Base-by-base conservation (phyloP, 345 rosid genomes). In the Hypericum androsaemum region DNA sequence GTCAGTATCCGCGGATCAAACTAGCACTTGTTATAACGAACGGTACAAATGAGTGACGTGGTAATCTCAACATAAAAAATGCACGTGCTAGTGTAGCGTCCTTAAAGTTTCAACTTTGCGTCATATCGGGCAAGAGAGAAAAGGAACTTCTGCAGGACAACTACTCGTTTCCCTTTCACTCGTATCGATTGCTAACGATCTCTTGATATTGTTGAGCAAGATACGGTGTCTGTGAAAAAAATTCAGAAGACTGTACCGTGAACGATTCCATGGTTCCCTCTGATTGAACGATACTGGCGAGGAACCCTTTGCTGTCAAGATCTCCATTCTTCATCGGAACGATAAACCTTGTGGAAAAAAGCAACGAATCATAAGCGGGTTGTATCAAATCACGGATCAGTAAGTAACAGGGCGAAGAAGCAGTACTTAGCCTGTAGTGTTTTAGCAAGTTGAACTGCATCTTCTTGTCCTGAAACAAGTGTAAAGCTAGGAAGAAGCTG, bases 401-500 rank as follows among this genome's bases (percentile, higher is more conserved):
- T 22, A 28, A 52, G 35, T 50, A 51, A 36, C 10, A 37, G 48
- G 43, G 8, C 6, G 6, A 52, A n/a, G 43, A 32, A 48, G 59
- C 11, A 17, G 47, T 84, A 89, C 95, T 68, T 89, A 72, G 92
- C 98, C 48, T 71, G 39, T 51, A 90, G 69, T 61, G 79, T 49
- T 70, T 80, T 90, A 14, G 98, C 92, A 12, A 90, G 85, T 70
- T 69, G 77, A 51, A 90, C 82, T 5, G 96, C 96, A 54, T 90
- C 96, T 79, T 90, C 92, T 82, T 86, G 96, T 52, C 98, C 98
- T 4, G 84, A 90, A 62, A 87, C 96, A 64, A 90, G 72, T 36
- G 92, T 86, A 64, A 86, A 82, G 5, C 61, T 71, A 35, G 98
- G 96, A 65, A 90, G 94, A 73, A 84, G 92, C 75, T 80, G 98